A percentile compares a stretch with the other conserved stretches of the same genome.
Evolutionary conservation across 345 rosid genomes (phyloP).

Genomic region (Hypericum androsaemum): DNA sequence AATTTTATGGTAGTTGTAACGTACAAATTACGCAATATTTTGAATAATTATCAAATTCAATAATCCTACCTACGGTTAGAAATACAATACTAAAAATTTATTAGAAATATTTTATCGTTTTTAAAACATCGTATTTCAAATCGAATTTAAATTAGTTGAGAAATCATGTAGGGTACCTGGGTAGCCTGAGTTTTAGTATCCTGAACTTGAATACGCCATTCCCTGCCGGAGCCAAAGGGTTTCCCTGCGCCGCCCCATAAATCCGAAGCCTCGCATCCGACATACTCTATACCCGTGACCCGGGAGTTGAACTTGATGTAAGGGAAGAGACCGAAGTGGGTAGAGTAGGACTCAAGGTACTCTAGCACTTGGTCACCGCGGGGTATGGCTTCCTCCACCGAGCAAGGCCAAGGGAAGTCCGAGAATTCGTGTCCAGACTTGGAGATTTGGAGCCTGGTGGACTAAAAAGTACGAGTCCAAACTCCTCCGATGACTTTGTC

Average conservation of each 20-base stretch:
- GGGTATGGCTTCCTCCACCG: slow-evolving; percentile 16
- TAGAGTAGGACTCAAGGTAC: slow-evolving; percentile 23
- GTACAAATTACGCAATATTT: too few relatives aligned
- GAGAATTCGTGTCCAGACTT: slow-evolving; percentile 18
- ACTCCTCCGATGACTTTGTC: slow-evolving; percentile 20
- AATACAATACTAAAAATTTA: too few relatives aligned
- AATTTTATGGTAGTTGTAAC: too few relatives aligned
- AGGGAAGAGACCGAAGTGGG: slow-evolving; percentile 14
- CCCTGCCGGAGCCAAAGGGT: slow-evolving; percentile 28
- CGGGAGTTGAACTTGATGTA: slow-evolving; percentile 24
- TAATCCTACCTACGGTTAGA: too few relatives aligned
- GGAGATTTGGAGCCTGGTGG: slow-evolving; percentile 24
- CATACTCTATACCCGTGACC: slow-evolving; percentile 21
- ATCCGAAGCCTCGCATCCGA: slow-evolving; percentile 30
- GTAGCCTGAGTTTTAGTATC: slow-evolving; percentile 6
- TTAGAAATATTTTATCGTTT: too few relatives aligned
- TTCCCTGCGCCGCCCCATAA: slow-evolving; percentile 30
- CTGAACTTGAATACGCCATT: slow-evolving; percentile 28
- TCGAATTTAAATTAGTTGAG: too few relatives aligned
- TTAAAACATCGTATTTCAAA: too few relatives aligned
- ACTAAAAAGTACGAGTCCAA: slow-evolving; percentile 18
- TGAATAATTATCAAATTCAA: too few relatives aligned
- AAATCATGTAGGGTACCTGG: too few relatives aligned
- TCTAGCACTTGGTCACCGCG: slow-evolving; percentile 12
- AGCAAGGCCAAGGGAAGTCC: slow-evolving; percentile 37